Base-by-base conservation (phyloP, 139 green algal genomes). In the Marvania coccoides region DNA sequence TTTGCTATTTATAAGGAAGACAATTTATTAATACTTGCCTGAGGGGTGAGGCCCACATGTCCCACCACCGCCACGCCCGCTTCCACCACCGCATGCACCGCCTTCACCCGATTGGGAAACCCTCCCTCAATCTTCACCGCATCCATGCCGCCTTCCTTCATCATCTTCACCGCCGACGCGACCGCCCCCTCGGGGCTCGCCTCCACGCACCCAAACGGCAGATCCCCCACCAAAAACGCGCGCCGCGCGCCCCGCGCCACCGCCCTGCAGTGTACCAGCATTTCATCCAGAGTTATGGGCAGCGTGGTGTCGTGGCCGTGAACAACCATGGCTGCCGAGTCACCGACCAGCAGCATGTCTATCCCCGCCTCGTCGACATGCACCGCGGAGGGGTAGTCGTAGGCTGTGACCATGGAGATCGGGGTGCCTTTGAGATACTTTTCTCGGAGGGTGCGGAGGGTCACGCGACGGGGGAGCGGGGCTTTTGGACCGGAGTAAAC, bases 281-380 rank as follows among this genome's bases (percentile, higher is more conserved):
- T 98, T 33, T 97, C 92, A 2, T 98, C 90, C 30, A 99, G 39
- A 0, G 91, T 98, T 46, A 99, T 80, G 15, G 94, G 94, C 53
- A 99, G 83, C 1, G 94, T 99, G 30, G 94, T 99, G 83, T 99
- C 94, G 71, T 99, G 85, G n/a, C 94, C 94, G 63, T 98, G 94
- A 28, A 98, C 90, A 34, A 99, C 94, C 94, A 99, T 99, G 23
- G 81, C 91, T 36, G 87, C 91, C 3, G 75, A 91, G 78, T 99
- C 94, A 3, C 94, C 94, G 26, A 99, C 95, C 38, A 99, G 85
- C 45, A 89, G 45, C 24, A 99, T 90, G 71, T 99, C 94, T 28
- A 96, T 90, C 33, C 81, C 87, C 8, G 94, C 85, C 31, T 79
- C 38, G 47, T 97, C 92, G 8, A 97, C 92, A 57, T 98, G 93